phyloP scores from a whole-genome alignment of 192 early-diverging fungal genomes.

The Backusella australiensis region DNA sequence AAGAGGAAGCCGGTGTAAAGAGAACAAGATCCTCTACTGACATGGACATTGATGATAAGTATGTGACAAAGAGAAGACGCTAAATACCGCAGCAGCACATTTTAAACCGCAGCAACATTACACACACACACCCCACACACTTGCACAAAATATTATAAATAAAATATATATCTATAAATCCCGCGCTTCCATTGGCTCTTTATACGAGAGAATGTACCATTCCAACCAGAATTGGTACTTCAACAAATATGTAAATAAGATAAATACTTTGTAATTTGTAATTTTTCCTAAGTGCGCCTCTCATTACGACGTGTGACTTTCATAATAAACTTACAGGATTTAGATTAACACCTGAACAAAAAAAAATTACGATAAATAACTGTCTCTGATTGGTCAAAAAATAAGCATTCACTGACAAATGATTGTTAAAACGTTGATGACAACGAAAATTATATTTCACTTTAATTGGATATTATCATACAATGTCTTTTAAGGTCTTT shows the following conservation, averaged over 20 bases:
- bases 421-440: neutral
- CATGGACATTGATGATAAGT: conserved; percentile 12
- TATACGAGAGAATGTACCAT: no score
- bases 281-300: no score
- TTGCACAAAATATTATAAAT: neutral
- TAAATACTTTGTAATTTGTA: no score
- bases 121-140: neutral
- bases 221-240: no score
- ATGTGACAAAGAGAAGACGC: neutral
- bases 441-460: neutral
- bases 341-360: no score
- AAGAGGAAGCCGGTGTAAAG: neutral
- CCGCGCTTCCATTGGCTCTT: no score
- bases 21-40: neutral
- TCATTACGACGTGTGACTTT: no score
- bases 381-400: neutral
- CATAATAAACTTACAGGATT: no score
- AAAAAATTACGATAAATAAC: no score
- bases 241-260: no score
- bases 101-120: no score
- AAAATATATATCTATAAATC: neutral
- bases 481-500: neutral
- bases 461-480: conserved; percentile 5
- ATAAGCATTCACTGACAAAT: neutral
- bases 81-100: neutral